Percentiles rank a stretch among this genome's conserved stretches.
phyloP scores from a whole-genome alignment of 768 basidiomycete genomes.

The Suillus decipiens region DNA sequence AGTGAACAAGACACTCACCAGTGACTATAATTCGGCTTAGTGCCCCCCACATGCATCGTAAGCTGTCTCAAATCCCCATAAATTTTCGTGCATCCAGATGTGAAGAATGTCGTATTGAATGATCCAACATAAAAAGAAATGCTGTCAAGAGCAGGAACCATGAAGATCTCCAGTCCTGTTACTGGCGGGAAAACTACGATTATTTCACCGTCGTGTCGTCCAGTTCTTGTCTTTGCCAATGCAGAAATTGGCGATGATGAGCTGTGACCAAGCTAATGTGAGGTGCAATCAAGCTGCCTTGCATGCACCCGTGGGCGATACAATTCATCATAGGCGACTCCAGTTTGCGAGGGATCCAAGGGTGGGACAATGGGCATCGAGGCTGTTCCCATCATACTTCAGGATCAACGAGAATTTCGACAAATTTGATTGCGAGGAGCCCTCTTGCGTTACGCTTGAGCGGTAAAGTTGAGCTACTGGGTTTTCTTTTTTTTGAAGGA shows the following conservation, averaged over 20 bases:
- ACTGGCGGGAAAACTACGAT: slow-evolving; percentile 23
- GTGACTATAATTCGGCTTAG: slow-evolving; percentile 19
- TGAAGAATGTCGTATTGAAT: slow-evolving; percentile 13
- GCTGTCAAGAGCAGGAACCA: slow-evolving; percentile 27
- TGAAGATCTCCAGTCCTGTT: slow-evolving; percentile 23
- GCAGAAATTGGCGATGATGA: slow-evolving; percentile 13
- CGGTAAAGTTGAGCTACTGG: background rate
- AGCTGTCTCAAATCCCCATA: background rate
- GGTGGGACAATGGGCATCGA: slow-evolving; percentile 20
- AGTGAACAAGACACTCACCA: slow-evolving; percentile 37
- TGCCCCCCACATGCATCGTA: slow-evolving; percentile 3
- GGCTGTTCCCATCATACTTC: slow-evolving; percentile 1
- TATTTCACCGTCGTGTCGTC: slow-evolving; percentile 28
- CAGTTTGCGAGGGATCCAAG: slow-evolving; percentile 21
- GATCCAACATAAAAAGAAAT: slow-evolving; percentile 17
- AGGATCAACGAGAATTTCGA: slow-evolving; percentile 2
- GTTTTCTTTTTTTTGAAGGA: background rate
- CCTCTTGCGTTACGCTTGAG: background rate
- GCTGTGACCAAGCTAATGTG: slow-evolving; percentile 1
- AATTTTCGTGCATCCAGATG: slow-evolving; percentile 9
- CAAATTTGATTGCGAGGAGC: background rate
- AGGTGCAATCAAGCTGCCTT: slow-evolving; percentile 2
- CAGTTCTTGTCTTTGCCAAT: slow-evolving; percentile 8
- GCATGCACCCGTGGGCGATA: slow-evolving; percentile 23
- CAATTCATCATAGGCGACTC: slow-evolving; percentile 4